Base-by-base conservation (phyloP, 148 eudicot species). In the Dysphania ambrosioides region DNA sequence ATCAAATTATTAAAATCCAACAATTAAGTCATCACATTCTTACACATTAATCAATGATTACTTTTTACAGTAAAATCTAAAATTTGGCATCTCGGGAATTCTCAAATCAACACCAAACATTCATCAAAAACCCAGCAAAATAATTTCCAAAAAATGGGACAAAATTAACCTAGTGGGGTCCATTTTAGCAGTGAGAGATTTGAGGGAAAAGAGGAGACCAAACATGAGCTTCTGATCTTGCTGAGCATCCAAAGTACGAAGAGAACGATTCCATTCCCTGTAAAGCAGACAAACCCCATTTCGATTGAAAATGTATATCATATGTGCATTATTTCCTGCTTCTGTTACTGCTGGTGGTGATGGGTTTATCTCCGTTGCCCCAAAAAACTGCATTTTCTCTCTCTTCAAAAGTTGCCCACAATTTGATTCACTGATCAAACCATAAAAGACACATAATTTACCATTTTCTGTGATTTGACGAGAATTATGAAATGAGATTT, bases 181-280 rank as follows among this genome's bases (percentile, higher is more conserved):
- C 98, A 93, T 93, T 69, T 93, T 93, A 23, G 98, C 88, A 26
- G 98, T 91, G 57, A 93, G 83, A 26, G 98, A 93, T 85, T 93
- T 93, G 51, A 93, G 89, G 13, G 98, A 93, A 75, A 93, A 93
- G 65, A 93, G 98, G 8, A 93, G 73, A 10, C 98, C 98, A 75
- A 93, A 93, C 98, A 93, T 93, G 74, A 93, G 98, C 80, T 93
- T 93, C 35, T 93, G 92, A 79, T 93, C 98, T 78, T 93, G 98
- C 55, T 93, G 92, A 24, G 86, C 68, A 74, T 75, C 76, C 58
- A 93, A 82, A 53, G 97, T 93, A 16, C 75, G 87, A 74, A 90
- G 90, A 0, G 91, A 90, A 2, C 97, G 96, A 79, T 93, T 93
- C 97, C 97, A 93, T 72, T 93, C 97, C 67, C 88, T 85, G 73